Conservation (phyloP, 73 alveolate genomes). For the Halteria grandinella region DNA sequence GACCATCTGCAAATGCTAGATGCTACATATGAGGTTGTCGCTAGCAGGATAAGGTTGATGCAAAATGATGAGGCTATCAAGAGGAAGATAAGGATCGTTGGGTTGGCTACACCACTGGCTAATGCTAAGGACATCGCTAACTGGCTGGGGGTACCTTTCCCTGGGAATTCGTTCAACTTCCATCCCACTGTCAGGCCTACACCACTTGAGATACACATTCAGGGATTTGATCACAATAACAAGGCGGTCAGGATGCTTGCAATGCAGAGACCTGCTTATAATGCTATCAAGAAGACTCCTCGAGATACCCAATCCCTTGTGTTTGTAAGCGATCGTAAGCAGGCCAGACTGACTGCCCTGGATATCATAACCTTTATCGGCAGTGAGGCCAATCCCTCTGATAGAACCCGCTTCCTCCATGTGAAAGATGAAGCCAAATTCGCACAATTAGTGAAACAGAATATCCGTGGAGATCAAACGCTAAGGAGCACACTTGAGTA, state of each 20-base stretch:
- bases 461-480: conserved; percentile 59
- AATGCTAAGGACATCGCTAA: conserved; percentile 90
- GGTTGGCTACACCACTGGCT: conserved; percentile 84
- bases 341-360: conserved; percentile 71
- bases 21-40: conserved; percentile 78
- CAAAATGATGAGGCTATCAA: conserved; percentile 58
- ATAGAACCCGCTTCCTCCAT: conserved; percentile 65
- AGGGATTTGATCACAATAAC: conserved; percentile 81
- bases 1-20: conserved; percentile 90
- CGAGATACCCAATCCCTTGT: conserved; percentile 65
- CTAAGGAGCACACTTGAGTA: conserved; percentile 66
- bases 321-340: conserved; percentile 77
- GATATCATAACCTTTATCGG: conserved; percentile 63
- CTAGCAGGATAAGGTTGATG: conserved; percentile 88
- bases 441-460: background rate
- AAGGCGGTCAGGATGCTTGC: conserved; percentile 79
- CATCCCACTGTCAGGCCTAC: conserved; percentile 83
- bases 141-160: conserved; percentile 75
- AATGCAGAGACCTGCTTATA: conserved; percentile 82
- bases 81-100: conserved; percentile 86
- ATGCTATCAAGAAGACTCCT: conserved; percentile 60
- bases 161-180: conserved; percentile 80
- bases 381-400: conserved; percentile 76
- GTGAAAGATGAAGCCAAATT: conserved; percentile 2
- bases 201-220: conserved; percentile 79